Base-by-base conservation (phyloP, 1,284 basidiomycete species). In the Moesziomyces sp. region DNA sequence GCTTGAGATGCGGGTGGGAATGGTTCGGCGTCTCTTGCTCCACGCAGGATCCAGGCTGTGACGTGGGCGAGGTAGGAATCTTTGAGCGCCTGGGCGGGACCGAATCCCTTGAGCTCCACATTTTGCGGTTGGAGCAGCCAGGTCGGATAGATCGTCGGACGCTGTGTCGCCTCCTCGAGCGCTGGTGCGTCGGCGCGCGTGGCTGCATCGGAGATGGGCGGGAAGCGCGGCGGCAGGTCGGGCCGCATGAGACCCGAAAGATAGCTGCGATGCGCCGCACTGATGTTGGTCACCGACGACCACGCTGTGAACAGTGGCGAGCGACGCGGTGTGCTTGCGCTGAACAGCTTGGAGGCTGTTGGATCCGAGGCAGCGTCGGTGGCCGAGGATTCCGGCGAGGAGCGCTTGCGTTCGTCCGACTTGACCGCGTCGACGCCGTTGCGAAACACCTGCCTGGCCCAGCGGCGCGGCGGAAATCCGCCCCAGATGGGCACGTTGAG, bases 61-160 rank as follows among this genome's bases (percentile, higher is more conserved):
- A 76, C 75, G 51, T 78, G 76, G 0, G 77, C 78, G 14, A 80
- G 53, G 21, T 72, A 80, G 1, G 76, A 59, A 19, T 80, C 78
- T 46, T 80, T 80, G 44, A 80, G 60, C 13, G 74, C 67, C 46
- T 80, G 78, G 10, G 78, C 78, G 2, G 76, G 69, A 19, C 58
- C 58, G 48, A 80, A 80, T 28, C 78, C 78, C 26, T 74, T 77
- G 3, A 43, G 55, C 38, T 78, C 66, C 40, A 60, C 45, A 34
- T 54, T 54, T 44, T 59, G 63, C 11, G 66, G 57, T 24, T 62
- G 55, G 35, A 74, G 66, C 24, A 74, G 59, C 72, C 72, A 66
- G 2, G 63, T 70, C 7, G 73, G 73, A 40, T 70, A 71, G 28
- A 75, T 60, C 4, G 63, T 38, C 13, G 55, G 47, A 11, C 46